Percentiles rank a stretch among this genome's conserved stretches.
Evolutionary conservation across 1,284 basidiomycete genomes (phyloP).

Genomic region (Phellopilus nigrolimitatus): DNA sequence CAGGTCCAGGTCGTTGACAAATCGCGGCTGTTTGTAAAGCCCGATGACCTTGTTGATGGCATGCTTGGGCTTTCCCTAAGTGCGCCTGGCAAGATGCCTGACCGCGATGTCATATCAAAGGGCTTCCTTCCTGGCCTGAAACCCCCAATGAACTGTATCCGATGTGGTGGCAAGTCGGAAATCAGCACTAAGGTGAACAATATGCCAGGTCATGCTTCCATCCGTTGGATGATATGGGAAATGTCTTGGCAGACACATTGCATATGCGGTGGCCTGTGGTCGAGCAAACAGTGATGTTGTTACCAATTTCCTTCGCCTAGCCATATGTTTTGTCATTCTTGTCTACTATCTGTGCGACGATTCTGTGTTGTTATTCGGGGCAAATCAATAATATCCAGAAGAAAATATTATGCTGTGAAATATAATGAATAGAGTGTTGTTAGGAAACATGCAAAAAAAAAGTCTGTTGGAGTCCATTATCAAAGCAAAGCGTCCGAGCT

Average conservation of each 20-base stretch:
- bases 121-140: slow-evolving; percentile 38
- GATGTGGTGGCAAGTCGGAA: slow-evolving; percentile 58
- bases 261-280: slow-evolving; percentile 55
- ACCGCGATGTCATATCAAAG: slow-evolving; percentile 60
- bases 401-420: neutral
- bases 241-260: slow-evolving; percentile 52
- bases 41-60: slow-evolving; percentile 60
- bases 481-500: neutral
- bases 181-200: slow-evolving; percentile 30
- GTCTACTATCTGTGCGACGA: no score
- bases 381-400: no score
- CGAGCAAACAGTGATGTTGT: neutral
- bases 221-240: slow-evolving; percentile 59
- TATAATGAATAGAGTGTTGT: neutral
- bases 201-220: slow-evolving; percentile 32
- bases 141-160: slow-evolving; percentile 43
- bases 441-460: neutral
- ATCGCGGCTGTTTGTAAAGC: slow-evolving; percentile 63
- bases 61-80: slow-evolving; percentile 31
- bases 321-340: no score
- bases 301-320: no score
- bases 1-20: slow-evolving; percentile 51
- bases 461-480: neutral
- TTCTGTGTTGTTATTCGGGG: no score
- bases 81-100: slow-evolving; percentile 34